Conservation (phyloP, 2,329 filamentous ascomycete species). For the Fusarium equiseti region DNA sequence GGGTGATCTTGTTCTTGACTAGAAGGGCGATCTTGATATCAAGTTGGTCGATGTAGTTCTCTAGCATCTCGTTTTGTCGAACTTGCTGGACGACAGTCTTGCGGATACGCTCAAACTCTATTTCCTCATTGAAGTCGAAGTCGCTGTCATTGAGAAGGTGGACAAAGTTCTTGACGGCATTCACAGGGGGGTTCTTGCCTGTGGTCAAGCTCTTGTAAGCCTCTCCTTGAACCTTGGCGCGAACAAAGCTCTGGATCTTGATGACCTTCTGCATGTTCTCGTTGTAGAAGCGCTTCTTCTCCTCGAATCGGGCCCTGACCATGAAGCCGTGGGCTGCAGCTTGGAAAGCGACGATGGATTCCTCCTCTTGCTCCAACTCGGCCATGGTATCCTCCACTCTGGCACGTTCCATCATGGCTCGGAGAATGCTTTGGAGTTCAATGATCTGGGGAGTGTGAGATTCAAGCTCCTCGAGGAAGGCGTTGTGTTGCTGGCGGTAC, state of each 20-base stretch:
- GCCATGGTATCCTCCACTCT: constrained; percentile 79
- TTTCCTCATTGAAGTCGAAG: constrained; percentile 98
- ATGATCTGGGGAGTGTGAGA: constrained; percentile 75
- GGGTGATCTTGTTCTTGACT: constrained; percentile 99
- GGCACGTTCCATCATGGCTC: constrained; percentile 83
- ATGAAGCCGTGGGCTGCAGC: constrained; percentile 78
- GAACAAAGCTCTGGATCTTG: constrained; percentile 97
- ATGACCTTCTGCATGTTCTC: constrained; percentile 99
- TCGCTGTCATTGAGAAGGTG: constrained; percentile 98
- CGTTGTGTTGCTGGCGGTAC: constrained; percentile 69
- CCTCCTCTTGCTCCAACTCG: constrained; percentile 86
- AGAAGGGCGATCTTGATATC: constrained; percentile 99
- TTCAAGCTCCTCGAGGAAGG: constrained; percentile 76
- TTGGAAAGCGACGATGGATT: constrained; percentile 80
- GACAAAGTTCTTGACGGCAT: constrained; percentile 97
- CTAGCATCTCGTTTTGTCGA: constrained; percentile 94
- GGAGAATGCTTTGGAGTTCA: constrained; percentile 78
- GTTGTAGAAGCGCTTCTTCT: constrained; percentile 89
- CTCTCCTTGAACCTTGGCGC: constrained; percentile 94
- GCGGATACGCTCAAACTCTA: constrained; percentile 93
- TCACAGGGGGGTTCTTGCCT: constrained; percentile 96
- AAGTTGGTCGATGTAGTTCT: constrained; percentile 97
- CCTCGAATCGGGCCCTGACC: constrained; percentile 79
- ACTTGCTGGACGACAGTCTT: constrained; percentile 98
- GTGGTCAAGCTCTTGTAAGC: constrained; percentile 97